These are phyloP conservation scores for Metschnikowia peoriensis DNA, from an alignment of 805 yeast genomes.

Conservation along the genomic window DNA sequence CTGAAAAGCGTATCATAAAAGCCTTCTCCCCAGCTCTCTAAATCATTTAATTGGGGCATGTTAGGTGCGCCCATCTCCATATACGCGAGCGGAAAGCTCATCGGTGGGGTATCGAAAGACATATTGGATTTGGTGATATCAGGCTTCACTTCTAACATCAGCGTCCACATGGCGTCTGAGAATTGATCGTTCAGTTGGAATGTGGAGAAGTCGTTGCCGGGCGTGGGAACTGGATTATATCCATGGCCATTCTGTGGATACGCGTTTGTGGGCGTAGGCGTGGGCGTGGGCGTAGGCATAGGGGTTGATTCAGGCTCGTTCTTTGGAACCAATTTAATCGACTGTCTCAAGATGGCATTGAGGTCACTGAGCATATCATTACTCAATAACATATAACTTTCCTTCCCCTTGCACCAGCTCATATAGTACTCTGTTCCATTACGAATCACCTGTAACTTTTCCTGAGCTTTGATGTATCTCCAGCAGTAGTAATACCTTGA, in stretches of 20 bases:
- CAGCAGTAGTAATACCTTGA: conserved; percentile 21
- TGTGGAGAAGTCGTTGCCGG: not conserved
- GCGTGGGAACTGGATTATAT: not conserved
- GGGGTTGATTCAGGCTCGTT: conserved; percentile 1
- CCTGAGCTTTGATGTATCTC: conserved; percentile 19
- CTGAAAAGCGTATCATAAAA: conserved; percentile 12
- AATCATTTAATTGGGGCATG: conserved; percentile 3
- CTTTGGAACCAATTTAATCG: conserved; percentile 6
- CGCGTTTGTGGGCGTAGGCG: not conserved
- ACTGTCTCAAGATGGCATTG: conserved; percentile 6
- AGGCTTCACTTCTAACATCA: conserved; percentile 16
- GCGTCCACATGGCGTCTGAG: conserved; percentile 17
- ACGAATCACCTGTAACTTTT: conserved; percentile 9
- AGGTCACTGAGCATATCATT: conserved; percentile 17
- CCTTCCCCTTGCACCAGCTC: conserved; percentile 17
- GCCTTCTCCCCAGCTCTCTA: conserved; percentile 8
- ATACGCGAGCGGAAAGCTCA: conserved; percentile 7
- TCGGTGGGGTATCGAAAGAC: conserved; percentile 8
- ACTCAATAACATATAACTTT: conserved; percentile 12
- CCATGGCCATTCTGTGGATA: conserved; percentile 1
- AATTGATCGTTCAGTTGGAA: conserved; percentile 1
- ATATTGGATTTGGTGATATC: conserved; percentile 7
- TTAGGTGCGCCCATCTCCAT: not conserved
- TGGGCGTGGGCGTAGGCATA: too few species aligned
- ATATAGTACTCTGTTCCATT: conserved; percentile 18